Evolutionary conservation across 2,329 filamentous ascomycete species (phyloP).

Genomic region (Teratosphaeria pseudoeucalypti): DNA sequence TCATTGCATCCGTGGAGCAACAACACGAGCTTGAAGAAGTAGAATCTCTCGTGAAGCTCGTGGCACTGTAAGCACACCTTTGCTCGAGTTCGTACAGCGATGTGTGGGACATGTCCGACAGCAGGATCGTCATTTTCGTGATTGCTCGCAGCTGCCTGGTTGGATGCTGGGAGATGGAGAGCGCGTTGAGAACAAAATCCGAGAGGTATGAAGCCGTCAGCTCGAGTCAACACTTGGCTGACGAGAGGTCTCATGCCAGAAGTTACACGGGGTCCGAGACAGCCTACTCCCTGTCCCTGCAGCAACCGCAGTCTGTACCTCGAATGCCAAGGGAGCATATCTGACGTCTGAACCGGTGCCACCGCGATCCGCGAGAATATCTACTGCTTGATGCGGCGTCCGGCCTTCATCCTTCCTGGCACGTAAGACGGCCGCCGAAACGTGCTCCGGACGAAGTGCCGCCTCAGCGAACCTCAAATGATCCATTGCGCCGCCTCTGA

Average conservation of each 20-base stretch:
- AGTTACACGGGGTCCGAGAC: background rate
- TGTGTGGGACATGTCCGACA: background rate
- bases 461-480: too few species aligned
- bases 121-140: background rate
- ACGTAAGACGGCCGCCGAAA: too few species aligned
- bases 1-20: background rate
- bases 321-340: too few species aligned
- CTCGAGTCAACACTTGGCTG: background rate
- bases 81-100: background rate
- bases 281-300: background rate
- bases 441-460: too few species aligned
- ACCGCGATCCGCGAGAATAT: too few species aligned
- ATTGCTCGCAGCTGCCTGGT: background rate
- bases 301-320: too few species aligned
- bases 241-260: background rate
- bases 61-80: background rate
- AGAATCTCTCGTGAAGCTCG: background rate
- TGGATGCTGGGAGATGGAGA: background rate
- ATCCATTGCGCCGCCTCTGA: too few species aligned
- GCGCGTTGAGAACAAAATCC: background rate
- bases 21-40: background rate
- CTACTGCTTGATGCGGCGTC: too few species aligned
- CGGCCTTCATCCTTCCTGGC: too few species aligned
- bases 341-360: too few species aligned
- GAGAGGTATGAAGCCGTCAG: background rate